Conservation (phyloP, 2,329 filamentous ascomycete genomes). For the Aspergillus ruber region DNA sequence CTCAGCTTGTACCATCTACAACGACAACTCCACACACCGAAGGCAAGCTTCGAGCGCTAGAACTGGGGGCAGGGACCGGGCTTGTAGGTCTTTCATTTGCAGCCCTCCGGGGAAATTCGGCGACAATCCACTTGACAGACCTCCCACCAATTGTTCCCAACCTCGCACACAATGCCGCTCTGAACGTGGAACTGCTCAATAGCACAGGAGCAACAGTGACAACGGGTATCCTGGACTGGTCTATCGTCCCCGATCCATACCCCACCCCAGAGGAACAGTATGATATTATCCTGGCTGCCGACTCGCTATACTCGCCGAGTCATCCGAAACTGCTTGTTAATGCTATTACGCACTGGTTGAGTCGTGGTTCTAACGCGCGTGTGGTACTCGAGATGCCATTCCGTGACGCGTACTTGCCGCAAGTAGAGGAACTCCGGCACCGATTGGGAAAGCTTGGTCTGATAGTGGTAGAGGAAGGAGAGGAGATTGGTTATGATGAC, state of each 20-base stretch:
- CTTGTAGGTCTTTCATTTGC: slow-evolving; percentile 84
- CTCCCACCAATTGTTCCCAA: slow-evolving; percentile 78
- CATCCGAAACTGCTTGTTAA: slow-evolving; percentile 70
- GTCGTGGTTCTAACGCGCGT: slow-evolving; percentile 50
- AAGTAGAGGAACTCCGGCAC: slow-evolving; percentile 58
- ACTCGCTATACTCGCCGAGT: slow-evolving; percentile 77
- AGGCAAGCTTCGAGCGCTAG: slow-evolving; percentile 48
- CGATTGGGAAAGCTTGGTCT: slow-evolving; percentile 53
- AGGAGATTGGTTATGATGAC: slow-evolving; percentile 43
- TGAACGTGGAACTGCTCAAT: slow-evolving; percentile 55
- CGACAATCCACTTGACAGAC: slow-evolving; percentile 70
- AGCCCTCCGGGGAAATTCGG: slow-evolving; percentile 52
- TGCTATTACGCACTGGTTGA: slow-evolving; percentile 64
- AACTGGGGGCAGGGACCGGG: slow-evolving; percentile 85
- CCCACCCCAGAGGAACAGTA: slow-evolving; percentile 31
- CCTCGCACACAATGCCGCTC: slow-evolving; percentile 63
- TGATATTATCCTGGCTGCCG: slow-evolving; percentile 72
- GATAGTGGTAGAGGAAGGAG: slow-evolving; percentile 46
- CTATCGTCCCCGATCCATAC: slow-evolving; percentile 23
- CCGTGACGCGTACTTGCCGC: slow-evolving; percentile 59
- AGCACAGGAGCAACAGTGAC: slow-evolving; percentile 51
- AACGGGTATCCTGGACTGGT: slow-evolving; percentile 69
- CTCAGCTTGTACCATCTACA: slow-evolving; percentile 23
- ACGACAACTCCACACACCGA: slow-evolving; percentile 14
- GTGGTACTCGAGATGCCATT: slow-evolving; percentile 76